Evolutionary conservation across 176 grass and related monocot species (phyloP).

Genomic region (Aegilops tauschii): DNA sequence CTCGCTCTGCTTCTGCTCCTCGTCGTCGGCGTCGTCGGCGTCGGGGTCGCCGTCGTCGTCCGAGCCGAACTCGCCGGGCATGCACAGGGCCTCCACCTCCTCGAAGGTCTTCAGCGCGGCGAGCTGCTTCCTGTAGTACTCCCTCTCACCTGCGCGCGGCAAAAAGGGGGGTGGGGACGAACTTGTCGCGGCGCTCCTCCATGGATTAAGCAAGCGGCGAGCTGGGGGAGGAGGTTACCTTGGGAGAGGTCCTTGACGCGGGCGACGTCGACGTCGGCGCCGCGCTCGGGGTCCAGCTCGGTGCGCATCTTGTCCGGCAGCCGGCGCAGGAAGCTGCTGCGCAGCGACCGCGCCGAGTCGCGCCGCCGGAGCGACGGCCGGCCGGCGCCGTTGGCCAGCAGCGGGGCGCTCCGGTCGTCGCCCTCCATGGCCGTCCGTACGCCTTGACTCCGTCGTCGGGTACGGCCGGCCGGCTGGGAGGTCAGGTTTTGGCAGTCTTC

Average conservation of each 20-base stretch:
- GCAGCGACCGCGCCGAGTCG: constrained; percentile 65
- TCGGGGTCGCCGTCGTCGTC: constrained; percentile 20
- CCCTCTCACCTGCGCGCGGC: constrained; percentile 48
- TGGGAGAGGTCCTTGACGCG: constrained; percentile 63
- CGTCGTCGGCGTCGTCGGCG: neutral
- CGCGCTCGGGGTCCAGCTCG: constrained; percentile 62
- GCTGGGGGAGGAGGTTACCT: constrained; percentile 26
- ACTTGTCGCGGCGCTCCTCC: neutral
- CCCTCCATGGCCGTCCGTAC: constrained; percentile 26
- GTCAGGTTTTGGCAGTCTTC: neutral
- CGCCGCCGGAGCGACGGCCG: constrained; percentile 35
- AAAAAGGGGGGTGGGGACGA: neutral
- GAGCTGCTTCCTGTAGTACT: constrained; percentile 82
- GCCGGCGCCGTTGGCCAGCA: constrained; percentile 35
- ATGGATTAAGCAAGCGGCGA: neutral
- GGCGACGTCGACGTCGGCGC: constrained; percentile 48
- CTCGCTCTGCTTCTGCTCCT: constrained; percentile 67
- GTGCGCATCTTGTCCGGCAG: constrained; percentile 77
- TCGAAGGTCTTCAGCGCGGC: constrained; percentile 63
- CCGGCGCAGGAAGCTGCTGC: constrained; percentile 62
- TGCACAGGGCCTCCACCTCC: constrained; percentile 55
- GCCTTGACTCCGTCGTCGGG: neutral
- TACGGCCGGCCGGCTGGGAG: neutral
- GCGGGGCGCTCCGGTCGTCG: constrained; percentile 47
- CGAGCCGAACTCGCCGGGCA: constrained; percentile 46